phyloP scores from a whole-genome alignment of 2,329 filamentous ascomycete species.

The Biscogniauxia marginata region DNA sequence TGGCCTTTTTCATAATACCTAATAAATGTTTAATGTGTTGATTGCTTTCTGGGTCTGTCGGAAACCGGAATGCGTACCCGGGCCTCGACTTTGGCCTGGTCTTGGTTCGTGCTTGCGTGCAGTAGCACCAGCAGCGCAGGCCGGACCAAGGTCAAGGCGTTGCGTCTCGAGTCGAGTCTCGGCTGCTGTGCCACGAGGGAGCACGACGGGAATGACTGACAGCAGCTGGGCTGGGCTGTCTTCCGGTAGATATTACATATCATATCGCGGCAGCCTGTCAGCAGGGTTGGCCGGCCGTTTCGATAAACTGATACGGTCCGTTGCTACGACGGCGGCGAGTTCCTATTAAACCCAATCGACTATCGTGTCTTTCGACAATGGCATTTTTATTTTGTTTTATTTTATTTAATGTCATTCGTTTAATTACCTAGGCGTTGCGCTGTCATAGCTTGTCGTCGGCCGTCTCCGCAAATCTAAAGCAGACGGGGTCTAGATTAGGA shows the following conservation, averaged over 20 bases:
- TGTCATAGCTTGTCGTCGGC: background rate
- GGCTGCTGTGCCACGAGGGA: background rate
- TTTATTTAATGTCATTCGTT: background rate
- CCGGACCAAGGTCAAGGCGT: background rate
- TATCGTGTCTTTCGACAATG: background rate
- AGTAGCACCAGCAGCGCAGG: background rate
- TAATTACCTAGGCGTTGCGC: background rate
- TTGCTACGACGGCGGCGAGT: background rate
- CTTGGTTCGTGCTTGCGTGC: background rate
- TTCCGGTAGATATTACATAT: no score
- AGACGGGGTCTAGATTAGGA: background rate
- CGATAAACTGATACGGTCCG: background rate
- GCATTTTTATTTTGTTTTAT: background rate
- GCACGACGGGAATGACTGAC: background rate
- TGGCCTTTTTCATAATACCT: no score
- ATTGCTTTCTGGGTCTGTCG: background rate
- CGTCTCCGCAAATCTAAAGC: background rate
- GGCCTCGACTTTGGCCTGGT: background rate
- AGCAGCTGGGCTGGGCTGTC: background rate
- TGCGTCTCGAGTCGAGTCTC: background rate
- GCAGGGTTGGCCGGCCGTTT: background rate
- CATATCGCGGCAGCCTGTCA: no score
- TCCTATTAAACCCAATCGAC: no score
- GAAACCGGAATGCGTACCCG: background rate
- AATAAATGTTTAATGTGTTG: no score